phyloP scores from a whole-genome alignment of 2,329 filamentous ascomycete species.

The Fusarium fujikuroi region DNA sequence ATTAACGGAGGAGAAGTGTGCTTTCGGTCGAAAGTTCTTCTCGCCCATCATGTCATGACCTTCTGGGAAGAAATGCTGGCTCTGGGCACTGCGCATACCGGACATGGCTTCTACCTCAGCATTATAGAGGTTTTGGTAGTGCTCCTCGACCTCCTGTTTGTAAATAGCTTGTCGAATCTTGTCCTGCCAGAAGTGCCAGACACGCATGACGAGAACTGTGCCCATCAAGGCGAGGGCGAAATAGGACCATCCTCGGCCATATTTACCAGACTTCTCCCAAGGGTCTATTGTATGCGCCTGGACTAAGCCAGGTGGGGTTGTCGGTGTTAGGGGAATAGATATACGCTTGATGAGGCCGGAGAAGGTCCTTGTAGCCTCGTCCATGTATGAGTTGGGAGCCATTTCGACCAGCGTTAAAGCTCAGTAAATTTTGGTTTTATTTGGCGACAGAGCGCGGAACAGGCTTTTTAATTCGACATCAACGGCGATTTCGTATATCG shows the following conservation, averaged over 20 bases:
- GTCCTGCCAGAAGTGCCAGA: constrained; percentile 93
- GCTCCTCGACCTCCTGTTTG: constrained; percentile 80
- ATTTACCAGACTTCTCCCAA: constrained; percentile 84
- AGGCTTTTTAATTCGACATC: constrained; percentile 43
- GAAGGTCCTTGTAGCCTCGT: constrained; percentile 49
- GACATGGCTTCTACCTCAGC: constrained; percentile 60
- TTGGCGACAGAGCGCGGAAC: constrained; percentile 43
- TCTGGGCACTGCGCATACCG: constrained; percentile 60
- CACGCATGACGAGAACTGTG: constrained; percentile 73
- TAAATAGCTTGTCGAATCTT: constrained; percentile 90
- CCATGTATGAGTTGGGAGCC: constrained; percentile 51
- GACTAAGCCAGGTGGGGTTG: constrained; percentile 69
- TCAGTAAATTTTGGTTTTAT: constrained; percentile 27
- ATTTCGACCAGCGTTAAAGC: constrained; percentile 52
- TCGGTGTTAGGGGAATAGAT: constrained; percentile 67
- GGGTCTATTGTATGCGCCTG: constrained; percentile 77
- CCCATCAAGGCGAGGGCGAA: constrained; percentile 80
- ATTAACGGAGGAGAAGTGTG: constrained; percentile 79
- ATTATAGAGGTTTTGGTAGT: constrained; percentile 66
- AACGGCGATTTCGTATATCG: constrained; percentile 25
- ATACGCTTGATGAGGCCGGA: constrained; percentile 64
- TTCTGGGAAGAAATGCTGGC: constrained; percentile 80
- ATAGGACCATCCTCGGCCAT: constrained; percentile 88
- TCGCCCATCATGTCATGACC: constrained; percentile 64
- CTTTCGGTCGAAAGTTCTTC: constrained; percentile 69